Conservation (phyloP, 2,329 filamentous ascomycete species). For the Trichophyton verrucosum region DNA sequence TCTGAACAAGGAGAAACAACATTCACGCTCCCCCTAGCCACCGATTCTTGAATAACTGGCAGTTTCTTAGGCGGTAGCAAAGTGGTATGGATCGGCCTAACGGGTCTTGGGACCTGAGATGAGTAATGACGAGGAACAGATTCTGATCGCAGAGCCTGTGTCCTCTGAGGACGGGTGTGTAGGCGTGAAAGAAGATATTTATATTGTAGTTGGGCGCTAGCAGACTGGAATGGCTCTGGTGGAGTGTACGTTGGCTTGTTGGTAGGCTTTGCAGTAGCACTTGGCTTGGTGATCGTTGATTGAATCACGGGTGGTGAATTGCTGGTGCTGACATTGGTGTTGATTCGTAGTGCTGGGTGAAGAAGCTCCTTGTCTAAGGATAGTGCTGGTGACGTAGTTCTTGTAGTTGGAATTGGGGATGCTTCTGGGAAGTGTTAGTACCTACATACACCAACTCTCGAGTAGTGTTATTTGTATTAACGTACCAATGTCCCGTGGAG, state of each 20-base stretch:
- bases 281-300: neutral
- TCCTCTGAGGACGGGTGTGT: neutral
- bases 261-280: neutral
- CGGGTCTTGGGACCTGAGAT: neutral
- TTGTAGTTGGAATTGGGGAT: neutral
- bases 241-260: neutral
- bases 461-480: neutral
- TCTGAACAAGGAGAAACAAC: neutral
- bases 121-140: neutral
- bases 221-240: neutral
- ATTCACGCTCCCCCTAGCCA: neutral
- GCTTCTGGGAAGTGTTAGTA: neutral
- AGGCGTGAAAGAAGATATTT: neutral
- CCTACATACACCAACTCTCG: neutral
- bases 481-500: neutral
- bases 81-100: neutral
- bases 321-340: neutral
- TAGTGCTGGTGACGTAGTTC: neutral
- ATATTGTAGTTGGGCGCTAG: neutral
- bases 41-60: neutral
- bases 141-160: neutral
- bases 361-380: neutral
- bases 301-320: neutral
- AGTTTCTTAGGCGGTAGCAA: neutral
- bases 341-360: neutral